These are phyloP conservation scores for Immersiporthe knoxdaviesiana DNA, from an alignment of 2,329 filamentous ascomycete genomes.

Conservation along the genomic window DNA sequence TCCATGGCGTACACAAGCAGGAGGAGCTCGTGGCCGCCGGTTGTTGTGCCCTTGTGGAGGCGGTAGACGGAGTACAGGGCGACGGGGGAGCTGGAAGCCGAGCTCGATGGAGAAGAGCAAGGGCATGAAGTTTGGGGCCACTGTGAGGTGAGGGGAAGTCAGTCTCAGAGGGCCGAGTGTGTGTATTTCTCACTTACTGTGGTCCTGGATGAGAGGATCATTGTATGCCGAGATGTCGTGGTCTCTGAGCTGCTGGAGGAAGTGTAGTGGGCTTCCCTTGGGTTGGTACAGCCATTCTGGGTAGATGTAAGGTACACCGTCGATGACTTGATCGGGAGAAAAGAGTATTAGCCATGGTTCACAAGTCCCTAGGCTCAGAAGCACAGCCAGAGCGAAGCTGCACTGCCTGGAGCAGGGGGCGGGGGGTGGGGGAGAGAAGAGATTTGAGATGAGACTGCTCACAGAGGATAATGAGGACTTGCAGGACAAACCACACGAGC, in stretches of 20 bases:
- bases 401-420: not conserved
- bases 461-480: conserved; percentile 40
- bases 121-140: conserved; percentile 53
- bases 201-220: conserved; percentile 54
- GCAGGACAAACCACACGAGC: conserved; percentile 40
- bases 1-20: conserved; percentile 56
- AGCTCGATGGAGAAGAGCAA: conserved; percentile 56
- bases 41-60: conserved; percentile 41
- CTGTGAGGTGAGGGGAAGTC: conserved; percentile 13
- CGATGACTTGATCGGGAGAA: conserved; percentile 47
- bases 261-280: conserved; percentile 50
- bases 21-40: conserved; percentile 51
- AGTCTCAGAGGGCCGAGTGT: not conserved
- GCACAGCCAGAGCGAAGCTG: not conserved
- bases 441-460: conserved; percentile 23
- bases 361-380: not conserved
- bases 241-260: conserved; percentile 48
- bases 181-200: conserved; percentile 18
- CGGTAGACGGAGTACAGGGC: conserved; percentile 50
- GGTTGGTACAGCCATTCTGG: conserved; percentile 49
- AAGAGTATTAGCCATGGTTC: not conserved
- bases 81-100: conserved; percentile 54
- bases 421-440: too few species aligned
- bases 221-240: conserved; percentile 53
- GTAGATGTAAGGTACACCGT: conserved; percentile 55